Conservation (phyloP, 345 rosid genomes). For the Gossypium sturtianum region DNA sequence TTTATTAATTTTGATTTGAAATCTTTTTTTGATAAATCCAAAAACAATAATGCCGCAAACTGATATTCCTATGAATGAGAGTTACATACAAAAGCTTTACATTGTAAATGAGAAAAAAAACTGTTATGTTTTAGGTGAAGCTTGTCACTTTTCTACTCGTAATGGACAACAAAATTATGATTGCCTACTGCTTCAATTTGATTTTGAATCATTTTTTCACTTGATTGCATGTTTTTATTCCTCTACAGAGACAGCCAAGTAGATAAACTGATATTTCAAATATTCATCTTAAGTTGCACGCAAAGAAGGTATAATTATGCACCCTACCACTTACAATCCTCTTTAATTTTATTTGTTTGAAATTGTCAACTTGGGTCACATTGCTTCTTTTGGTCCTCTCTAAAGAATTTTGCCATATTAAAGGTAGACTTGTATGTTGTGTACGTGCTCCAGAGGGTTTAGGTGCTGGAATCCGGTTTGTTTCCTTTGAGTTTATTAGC, state of each 20-base stretch:
- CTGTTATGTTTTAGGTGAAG: too few species aligned
- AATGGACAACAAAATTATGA: too few species aligned
- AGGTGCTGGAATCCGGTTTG: neutral
- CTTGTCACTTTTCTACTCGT: too few species aligned
- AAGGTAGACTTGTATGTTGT: neutral
- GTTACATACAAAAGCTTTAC: too few species aligned
- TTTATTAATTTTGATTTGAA: neutral
- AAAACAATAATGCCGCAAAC: too few species aligned
- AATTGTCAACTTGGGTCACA: neutral
- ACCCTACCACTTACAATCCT: neutral
- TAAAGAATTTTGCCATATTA: neutral
- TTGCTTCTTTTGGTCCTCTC: neutral
- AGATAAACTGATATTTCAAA: slow-evolving; percentile 63
- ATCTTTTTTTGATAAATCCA: too few species aligned
- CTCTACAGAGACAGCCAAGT: slow-evolving; percentile 70
- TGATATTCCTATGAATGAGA: too few species aligned
- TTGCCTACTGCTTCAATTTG: too few species aligned
- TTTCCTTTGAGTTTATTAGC: too few species aligned
- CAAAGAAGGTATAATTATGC: slow-evolving; percentile 62
- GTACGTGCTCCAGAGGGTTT: neutral
- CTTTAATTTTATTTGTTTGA: neutral
- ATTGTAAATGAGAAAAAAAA: too few species aligned
- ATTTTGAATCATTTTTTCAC: neutral
- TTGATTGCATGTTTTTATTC: slow-evolving; percentile 10
- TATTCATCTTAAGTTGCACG: slow-evolving; percentile 68